Base-by-base conservation (phyloP, 169 alveolate genomes). In the Miamiensis avidus region DNA sequence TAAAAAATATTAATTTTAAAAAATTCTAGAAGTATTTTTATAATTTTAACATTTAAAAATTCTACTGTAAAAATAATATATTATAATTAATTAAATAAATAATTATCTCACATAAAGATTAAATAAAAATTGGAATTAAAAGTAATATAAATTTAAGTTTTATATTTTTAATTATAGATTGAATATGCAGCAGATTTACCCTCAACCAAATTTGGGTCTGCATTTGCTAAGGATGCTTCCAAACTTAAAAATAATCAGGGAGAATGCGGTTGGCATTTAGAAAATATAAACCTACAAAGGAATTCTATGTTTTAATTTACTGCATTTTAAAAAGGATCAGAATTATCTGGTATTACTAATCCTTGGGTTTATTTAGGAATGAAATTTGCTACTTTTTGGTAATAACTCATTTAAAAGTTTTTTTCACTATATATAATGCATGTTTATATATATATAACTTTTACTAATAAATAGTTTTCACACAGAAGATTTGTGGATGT, bases 171-270 rank as follows among this genome's bases (percentile, higher is more conserved):
- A 74, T 34, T 79, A 0, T 31, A 82, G 31, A 89, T 93, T 0
- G 92, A 91, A 75, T 93, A 93, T 84, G 95, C 95, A 1, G 96
- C 96, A n/a, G 96, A 93, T 84, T 89, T 93, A 31, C 84, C 89
- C 29, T 93, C 90, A 0, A 64, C 84, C 4, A 77, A 83, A 32
- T 91, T 33, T 78, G 94, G 94, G 28, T 74, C 92, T 49, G 96
- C 94, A 6, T 93, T 89, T 86, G 75, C 92, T 30, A 78, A 78
- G 4, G 28, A 86, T 1, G 65, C 73, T 28, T 4, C 75, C 49
- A 65, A 84, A 74, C 75, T 29, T 73, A 76, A 34, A 6, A 30
- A 74, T 69, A 74, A 64, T 0, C 73, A 85, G 31, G 27, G 64
- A 34, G 74, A 82, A 29, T 89, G 89, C 29, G 88, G 89, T 27